Conservation (phyloP, 2,329 filamentous ascomycete genomes). For the Neofusicoccum sp. region DNA sequence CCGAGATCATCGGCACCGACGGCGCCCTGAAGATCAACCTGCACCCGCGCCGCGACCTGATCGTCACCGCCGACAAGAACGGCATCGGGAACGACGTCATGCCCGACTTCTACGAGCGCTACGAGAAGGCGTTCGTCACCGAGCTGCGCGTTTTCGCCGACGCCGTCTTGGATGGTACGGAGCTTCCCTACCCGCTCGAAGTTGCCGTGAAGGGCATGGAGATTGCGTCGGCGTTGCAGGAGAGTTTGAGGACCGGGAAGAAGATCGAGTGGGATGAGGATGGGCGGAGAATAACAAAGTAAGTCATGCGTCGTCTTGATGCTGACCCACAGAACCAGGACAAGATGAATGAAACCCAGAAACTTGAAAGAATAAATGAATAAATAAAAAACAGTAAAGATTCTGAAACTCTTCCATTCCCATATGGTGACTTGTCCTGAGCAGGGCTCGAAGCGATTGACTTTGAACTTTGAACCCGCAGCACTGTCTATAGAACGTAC, state of each 20-base stretch:
- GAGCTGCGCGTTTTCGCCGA: slow-evolving; percentile 14
- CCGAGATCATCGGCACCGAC: slow-evolving; percentile 44
- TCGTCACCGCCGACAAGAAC: slow-evolving; percentile 1
- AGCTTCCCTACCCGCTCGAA: slow-evolving; percentile 5
- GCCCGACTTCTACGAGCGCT: slow-evolving; percentile 19
- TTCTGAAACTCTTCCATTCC: too few relatives aligned
- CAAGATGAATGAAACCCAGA: too few relatives aligned
- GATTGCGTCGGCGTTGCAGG: slow-evolving; percentile 7
- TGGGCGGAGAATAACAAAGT: slow-evolving; percentile 1
- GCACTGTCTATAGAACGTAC: too few relatives aligned
- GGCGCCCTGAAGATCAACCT: slow-evolving; percentile 16
- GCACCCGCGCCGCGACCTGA: slow-evolving; percentile 15
- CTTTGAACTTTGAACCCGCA: too few relatives aligned
- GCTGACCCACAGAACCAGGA: too few relatives aligned
- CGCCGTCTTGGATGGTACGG: slow-evolving; percentile 1
- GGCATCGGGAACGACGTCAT: slow-evolving; percentile 17
- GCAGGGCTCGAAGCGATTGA: too few relatives aligned
- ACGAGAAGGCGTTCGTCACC: slow-evolving; percentile 19
- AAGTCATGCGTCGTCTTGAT: not conserved
- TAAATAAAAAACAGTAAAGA: too few relatives aligned
- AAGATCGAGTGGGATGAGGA: slow-evolving; percentile 16
- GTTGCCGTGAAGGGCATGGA: slow-evolving; percentile 17
- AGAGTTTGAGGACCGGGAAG: slow-evolving; percentile 16
- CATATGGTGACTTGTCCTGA: too few relatives aligned
- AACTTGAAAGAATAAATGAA: too few relatives aligned